Percentiles rank a stretch among this genome's conserved stretches.
Evolutionary conservation across 163 green algal genomes (phyloP).

Genomic region (Chlamydomonas reinhardtii): DNA sequence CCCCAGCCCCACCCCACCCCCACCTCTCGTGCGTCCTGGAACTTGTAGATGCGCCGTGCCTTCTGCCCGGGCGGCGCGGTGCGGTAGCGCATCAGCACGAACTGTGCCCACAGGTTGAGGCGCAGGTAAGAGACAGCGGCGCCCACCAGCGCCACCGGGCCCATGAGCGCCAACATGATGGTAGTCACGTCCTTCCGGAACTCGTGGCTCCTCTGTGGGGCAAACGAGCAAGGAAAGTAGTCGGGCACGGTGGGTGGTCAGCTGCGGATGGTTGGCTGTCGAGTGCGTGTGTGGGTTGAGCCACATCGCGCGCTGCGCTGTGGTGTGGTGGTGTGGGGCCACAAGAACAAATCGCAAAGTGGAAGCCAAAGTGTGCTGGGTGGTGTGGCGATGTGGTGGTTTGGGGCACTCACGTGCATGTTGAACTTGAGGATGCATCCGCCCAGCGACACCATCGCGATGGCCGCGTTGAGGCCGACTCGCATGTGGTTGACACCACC

Average conservation of each 20-base stretch:
- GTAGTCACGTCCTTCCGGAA: neutral
- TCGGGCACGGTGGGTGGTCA: too few species aligned
- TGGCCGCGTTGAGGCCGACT: conserved; percentile 21
- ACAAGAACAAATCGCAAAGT: too few species aligned
- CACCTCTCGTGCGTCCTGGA: conserved; percentile 50
- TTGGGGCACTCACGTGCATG: conserved; percentile 1
- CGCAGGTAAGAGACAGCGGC: conserved; percentile 8
- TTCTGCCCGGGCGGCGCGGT: conserved; percentile 35
- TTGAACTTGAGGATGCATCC: neutral
- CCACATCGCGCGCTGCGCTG: too few species aligned
- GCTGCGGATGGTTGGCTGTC: too few species aligned
- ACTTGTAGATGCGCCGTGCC: conserved; percentile 53
- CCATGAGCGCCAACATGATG: neutral
- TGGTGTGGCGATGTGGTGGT: too few species aligned
- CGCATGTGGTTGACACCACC: conserved; percentile 43
- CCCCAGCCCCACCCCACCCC: too few species aligned
- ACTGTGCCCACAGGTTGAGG: conserved; percentile 9
- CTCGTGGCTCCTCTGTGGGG: neutral
- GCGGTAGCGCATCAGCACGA: conserved; percentile 43
- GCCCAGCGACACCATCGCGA: neutral
- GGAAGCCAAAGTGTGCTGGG: too few species aligned
- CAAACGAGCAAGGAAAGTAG: too few species aligned
- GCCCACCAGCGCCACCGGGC: neutral
- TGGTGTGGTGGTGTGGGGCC: too few species aligned
- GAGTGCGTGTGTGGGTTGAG: too few species aligned